Evolutionary conservation across 2,329 filamentous ascomycete genomes (phyloP).

Genomic region (Venturia asperata): DNA sequence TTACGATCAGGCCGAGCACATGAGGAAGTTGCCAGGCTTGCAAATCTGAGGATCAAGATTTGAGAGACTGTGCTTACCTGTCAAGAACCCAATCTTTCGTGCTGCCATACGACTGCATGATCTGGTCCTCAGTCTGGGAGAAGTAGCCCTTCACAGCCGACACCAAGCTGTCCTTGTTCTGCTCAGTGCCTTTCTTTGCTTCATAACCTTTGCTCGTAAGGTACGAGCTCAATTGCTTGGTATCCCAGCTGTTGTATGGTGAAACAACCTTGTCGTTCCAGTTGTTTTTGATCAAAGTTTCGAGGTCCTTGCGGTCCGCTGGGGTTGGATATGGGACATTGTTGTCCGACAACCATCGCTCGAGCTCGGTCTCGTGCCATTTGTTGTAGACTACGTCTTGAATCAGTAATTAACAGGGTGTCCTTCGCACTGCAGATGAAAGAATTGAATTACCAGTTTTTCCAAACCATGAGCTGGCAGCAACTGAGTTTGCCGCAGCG

Average conservation of each 20-base stretch:
- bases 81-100: constrained; percentile 92
- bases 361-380: constrained; percentile 96
- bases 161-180: constrained; percentile 62
- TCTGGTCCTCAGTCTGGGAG: constrained; percentile 72
- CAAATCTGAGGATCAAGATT: too few relatives aligned
- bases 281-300: constrained; percentile 79
- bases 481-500: constrained; percentile 58
- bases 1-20: neutral
- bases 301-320: constrained; percentile 89
- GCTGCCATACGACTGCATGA: constrained; percentile 62
- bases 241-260: constrained; percentile 73
- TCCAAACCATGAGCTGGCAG: constrained; percentile 76
- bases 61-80: constrained; percentile 42
- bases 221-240: constrained; percentile 59
- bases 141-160: constrained; percentile 64
- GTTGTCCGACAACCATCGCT: constrained; percentile 92
- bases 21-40: too few relatives aligned
- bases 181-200: constrained; percentile 57
- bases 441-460: constrained; percentile 62
- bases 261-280: constrained; percentile 72
- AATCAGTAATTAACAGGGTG: constrained; percentile 25
- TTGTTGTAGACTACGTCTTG: constrained; percentile 77
- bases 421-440: neutral
- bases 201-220: constrained; percentile 65
- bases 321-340: constrained; percentile 84